Evolutionary conservation across 2,329 filamentous ascomycete genomes (phyloP).

Genomic region (Paramyrothecium roridum): DNA sequence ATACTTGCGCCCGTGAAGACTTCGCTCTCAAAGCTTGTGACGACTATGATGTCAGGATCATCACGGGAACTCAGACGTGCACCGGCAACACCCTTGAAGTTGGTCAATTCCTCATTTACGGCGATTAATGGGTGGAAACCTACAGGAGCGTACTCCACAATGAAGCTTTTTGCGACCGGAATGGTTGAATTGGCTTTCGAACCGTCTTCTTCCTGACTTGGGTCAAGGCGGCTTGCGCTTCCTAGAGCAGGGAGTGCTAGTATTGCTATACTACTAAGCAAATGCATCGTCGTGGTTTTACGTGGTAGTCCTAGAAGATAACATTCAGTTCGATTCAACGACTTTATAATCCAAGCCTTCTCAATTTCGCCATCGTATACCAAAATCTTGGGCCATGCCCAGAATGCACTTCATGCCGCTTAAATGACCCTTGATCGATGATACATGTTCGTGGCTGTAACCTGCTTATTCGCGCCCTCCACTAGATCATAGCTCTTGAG

Average conservation of each 20-base stretch:
- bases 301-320: no score
- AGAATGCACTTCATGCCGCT: no score
- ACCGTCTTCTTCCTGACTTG: not conserved
- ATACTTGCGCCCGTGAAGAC: slow-evolving; percentile 18
- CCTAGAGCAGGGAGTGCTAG: not conserved
- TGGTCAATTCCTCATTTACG: not conserved
- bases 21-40: slow-evolving; percentile 7
- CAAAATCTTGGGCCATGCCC: no score
- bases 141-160: not conserved
- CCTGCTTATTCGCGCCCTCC: no score
- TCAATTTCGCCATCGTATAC: no score
- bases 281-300: not conserved
- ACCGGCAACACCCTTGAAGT: not conserved
- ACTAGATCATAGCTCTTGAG: no score
- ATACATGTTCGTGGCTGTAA: no score
- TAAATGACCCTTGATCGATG: no score
- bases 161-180: no score
- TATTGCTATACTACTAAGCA: not conserved
- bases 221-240: not conserved
- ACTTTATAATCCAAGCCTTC: no score
- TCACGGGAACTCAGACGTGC: not conserved
- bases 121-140: not conserved
- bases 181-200: not conserved
- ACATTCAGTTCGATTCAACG: no score
- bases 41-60: slow-evolving; percentile 3